Conservation (phyloP, 148 eudicot species). For the Bassia scoparia region DNA sequence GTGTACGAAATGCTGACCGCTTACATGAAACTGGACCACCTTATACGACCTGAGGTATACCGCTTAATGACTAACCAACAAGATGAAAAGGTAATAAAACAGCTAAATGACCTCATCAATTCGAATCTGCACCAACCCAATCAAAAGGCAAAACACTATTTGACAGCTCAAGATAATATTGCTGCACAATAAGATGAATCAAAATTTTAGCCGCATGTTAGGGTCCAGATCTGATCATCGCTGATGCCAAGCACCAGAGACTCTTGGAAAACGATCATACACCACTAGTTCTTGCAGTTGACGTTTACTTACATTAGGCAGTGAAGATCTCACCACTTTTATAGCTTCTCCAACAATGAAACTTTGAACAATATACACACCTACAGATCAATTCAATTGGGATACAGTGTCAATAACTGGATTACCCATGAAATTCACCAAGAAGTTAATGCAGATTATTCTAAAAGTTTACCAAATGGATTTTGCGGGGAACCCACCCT, state of each 20-base stretch:
- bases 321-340: conserved; percentile 82
- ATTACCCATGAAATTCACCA: background rate
- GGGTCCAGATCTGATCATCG: conserved; percentile 93
- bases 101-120: background rate
- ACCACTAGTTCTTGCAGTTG: conserved; percentile 59
- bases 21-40: background rate
- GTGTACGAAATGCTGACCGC: too few relatives aligned
- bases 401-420: background rate
- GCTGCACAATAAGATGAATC: background rate
- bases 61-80: too few relatives aligned
- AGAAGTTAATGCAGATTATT: background rate
- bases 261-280: conserved; percentile 86
- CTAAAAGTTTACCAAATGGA: conserved; percentile 65
- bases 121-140: background rate
- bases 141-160: background rate
- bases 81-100: too few relatives aligned
- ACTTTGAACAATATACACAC: conserved; percentile 96
- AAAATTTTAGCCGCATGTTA: conserved; percentile 48
- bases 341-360: conserved; percentile 81
- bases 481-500: too few relatives aligned
- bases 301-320: conserved; percentile 74
- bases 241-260: conserved; percentile 93
- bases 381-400: conserved; percentile 28
- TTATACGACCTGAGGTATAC: too few relatives aligned
- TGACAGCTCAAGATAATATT: background rate